phyloP scores from a whole-genome alignment of 2,329 filamentous ascomycete genomes.

The Colletotrichum sp. region DNA sequence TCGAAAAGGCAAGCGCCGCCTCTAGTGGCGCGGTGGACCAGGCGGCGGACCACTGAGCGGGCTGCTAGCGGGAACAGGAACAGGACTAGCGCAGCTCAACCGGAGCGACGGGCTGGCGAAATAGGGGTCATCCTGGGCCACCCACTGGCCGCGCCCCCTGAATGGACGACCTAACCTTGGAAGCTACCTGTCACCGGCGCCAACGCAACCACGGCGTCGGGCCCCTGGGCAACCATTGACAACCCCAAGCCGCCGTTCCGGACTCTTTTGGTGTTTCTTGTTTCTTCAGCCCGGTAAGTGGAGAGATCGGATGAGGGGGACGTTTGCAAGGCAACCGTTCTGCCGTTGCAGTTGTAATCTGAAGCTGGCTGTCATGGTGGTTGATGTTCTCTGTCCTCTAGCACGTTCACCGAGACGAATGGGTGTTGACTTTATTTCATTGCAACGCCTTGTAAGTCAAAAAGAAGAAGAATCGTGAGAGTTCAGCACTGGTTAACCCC shows the following conservation, averaged over 20 bases:
- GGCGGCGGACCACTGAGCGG: not conserved
- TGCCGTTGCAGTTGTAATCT: not conserved
- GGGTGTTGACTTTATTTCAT: not conserved
- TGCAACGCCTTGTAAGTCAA: not conserved
- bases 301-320: not conserved
- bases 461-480: not conserved
- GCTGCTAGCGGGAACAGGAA: not conserved
- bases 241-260: not conserved
- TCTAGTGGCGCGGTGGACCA: not conserved
- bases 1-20: not conserved
- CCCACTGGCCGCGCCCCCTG: not conserved
- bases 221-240: not conserved
- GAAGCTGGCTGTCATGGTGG: not conserved
- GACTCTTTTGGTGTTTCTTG: not conserved
- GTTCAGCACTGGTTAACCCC: fast-evolving
- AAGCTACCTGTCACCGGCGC: conserved; percentile 7
- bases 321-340: not conserved
- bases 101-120: too few species aligned
- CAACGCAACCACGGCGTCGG: not conserved
- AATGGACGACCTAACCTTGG: not conserved
- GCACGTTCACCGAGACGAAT: not conserved
- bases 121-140: too few species aligned
- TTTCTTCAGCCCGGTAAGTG: conserved; percentile 2
- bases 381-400: not conserved
- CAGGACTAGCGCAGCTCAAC: conserved; percentile 1